These are phyloP conservation scores for Citeromyces siamensis DNA, from an alignment of 1,139 yeast species.

Conservation along the genomic window DNA sequence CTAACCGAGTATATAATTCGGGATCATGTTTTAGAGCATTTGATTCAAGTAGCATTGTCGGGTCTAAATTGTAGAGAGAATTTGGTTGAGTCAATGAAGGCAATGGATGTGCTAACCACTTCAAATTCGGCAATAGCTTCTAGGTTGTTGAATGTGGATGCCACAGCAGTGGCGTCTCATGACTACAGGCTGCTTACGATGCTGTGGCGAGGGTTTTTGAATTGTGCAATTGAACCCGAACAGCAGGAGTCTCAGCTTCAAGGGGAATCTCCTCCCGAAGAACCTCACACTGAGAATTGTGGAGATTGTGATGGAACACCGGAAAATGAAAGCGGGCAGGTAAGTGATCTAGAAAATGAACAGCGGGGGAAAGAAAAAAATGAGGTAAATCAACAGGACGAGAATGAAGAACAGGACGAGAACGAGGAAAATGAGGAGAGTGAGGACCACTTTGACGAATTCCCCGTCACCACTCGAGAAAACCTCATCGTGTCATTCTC, in stretches of 20 bases:
- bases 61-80: constrained; percentile 11
- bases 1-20: constrained; percentile 69
- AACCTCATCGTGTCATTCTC: constrained; percentile 79
- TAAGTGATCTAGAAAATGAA: too few relatives aligned
- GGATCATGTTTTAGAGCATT: constrained; percentile 47
- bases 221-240: not conserved
- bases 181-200: not conserved
- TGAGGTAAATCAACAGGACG: not conserved
- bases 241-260: not conserved
- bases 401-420: not conserved
- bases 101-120: constrained; percentile 2
- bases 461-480: constrained; percentile 11
- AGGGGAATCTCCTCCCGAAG: not conserved
- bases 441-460: constrained; percentile 14
- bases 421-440: constrained; percentile 6
- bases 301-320: too few relatives aligned
- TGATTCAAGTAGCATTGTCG: constrained; percentile 52
- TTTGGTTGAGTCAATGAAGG: constrained; percentile 9
- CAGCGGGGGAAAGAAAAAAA: not conserved
- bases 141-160: constrained; percentile 1
- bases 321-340: too few relatives aligned
- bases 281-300: too few relatives aligned
- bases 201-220: constrained; percentile 3
- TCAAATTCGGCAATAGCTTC: not conserved
- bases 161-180: not conserved